Evolutionary conservation across 2,329 filamentous ascomycete species (phyloP).

Genomic region (Xylariaceae sp.): DNA sequence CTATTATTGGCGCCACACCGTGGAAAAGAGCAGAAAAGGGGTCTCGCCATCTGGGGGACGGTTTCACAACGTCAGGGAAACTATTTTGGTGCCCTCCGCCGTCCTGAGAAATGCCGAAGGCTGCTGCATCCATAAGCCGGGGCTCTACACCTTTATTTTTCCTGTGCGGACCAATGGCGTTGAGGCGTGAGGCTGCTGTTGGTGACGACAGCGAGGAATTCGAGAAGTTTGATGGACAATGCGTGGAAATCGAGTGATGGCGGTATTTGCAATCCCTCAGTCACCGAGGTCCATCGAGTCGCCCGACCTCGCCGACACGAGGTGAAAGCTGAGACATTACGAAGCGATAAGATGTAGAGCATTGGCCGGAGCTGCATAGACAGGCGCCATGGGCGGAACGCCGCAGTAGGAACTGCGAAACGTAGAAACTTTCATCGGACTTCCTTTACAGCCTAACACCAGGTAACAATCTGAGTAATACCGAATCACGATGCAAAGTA

Average conservation of each 20-base stretch:
- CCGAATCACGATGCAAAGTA: too few relatives aligned
- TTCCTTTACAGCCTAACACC: too few relatives aligned
- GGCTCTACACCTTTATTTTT: conserved; percentile 7
- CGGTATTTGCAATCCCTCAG: not conserved
- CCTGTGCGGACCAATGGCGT: conserved; percentile 3
- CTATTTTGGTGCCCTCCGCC: conserved; percentile 2
- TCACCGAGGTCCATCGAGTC: not conserved
- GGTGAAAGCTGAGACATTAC: not conserved
- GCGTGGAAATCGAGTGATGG: not conserved
- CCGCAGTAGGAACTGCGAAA: too few relatives aligned
- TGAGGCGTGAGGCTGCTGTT: not conserved
- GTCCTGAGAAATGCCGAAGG: conserved; percentile 17
- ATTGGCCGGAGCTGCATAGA: too few relatives aligned
- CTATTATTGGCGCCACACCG: too few relatives aligned
- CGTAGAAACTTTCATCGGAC: too few relatives aligned
- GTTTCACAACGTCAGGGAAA: conserved; percentile 10
- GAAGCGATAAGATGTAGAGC: too few relatives aligned
- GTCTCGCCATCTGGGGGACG: not conserved
- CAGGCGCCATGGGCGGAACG: too few relatives aligned
- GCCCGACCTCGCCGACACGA: not conserved
- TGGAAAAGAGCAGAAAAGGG: too few relatives aligned
- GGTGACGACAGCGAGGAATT: not conserved
- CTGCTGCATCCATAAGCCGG: conserved; percentile 2
- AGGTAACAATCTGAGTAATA: too few relatives aligned
- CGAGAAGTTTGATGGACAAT: not conserved